Conservation (phyloP, 2,329 filamentous ascomycete species). For the Dryadomyces quercivorus region DNA sequence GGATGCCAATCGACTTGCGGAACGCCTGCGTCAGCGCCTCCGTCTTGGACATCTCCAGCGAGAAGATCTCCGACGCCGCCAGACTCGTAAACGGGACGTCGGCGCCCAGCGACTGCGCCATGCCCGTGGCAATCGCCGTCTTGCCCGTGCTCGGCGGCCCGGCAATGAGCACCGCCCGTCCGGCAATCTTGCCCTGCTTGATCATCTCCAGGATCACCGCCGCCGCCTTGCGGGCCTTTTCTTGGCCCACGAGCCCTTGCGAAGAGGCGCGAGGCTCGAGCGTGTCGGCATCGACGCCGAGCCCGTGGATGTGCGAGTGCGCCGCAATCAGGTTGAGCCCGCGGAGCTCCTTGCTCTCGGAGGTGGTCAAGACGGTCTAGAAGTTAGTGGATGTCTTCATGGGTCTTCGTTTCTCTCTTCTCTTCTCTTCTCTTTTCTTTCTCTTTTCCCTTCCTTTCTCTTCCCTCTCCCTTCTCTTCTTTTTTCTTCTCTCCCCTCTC, state of each 20-base stretch:
- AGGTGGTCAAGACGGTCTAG: constrained; percentile 61
- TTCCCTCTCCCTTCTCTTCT: no score
- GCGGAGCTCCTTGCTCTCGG: constrained; percentile 90
- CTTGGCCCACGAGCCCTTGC: constrained; percentile 90
- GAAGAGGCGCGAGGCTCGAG: constrained; percentile 76
- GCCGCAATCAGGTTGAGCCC: constrained; percentile 96
- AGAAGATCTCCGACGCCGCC: constrained; percentile 94
- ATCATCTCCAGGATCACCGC: constrained; percentile 98
- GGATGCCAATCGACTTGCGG: constrained; percentile 92
- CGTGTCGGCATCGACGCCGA: constrained; percentile 85
- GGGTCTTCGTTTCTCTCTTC: background rate
- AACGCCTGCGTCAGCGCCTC: constrained; percentile 98
- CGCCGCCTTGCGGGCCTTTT: constrained; percentile 91
- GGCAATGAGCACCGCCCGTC: constrained; percentile 85
- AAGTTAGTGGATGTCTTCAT: background rate
- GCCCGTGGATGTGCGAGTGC: constrained; percentile 92
- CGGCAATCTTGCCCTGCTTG: constrained; percentile 96
- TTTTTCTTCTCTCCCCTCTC: no score
- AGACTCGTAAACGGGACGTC: constrained; percentile 96
- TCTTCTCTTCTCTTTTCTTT: no score
- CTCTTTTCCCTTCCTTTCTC: no score
- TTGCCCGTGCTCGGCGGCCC: constrained; percentile 96
- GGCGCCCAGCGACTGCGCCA: constrained; percentile 87
- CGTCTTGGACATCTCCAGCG: constrained; percentile 98
- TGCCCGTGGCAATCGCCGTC: constrained; percentile 96